These are phyloP conservation scores for Pichiaceae sp. DNA, from an alignment of 1,139 yeast genomes.

Conservation along the genomic window DNA sequence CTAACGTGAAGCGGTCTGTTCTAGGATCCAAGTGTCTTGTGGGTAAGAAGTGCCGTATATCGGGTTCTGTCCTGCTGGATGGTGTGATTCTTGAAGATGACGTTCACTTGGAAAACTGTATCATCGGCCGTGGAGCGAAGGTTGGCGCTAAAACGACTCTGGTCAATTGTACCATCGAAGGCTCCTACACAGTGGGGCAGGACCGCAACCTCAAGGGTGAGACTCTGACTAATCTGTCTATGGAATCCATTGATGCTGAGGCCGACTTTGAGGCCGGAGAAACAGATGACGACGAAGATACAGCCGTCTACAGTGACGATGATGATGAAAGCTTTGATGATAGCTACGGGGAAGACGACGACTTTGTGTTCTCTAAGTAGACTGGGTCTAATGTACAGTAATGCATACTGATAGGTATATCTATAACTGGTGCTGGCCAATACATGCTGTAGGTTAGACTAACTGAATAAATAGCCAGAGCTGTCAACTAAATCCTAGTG, in stretches of 20 bases:
- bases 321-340: slow-evolving; percentile 14
- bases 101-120: slow-evolving; percentile 78
- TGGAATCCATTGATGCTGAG: slow-evolving; percentile 31
- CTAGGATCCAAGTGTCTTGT: slow-evolving; percentile 70
- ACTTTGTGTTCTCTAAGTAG: slow-evolving; percentile 7
- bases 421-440: too few relatives aligned
- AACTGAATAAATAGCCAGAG: too few relatives aligned
- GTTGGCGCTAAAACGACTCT: slow-evolving; percentile 55
- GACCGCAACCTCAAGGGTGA: slow-evolving; percentile 76
- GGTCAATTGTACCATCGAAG: slow-evolving; percentile 79
- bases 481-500: too few relatives aligned
- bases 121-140: slow-evolving; percentile 62
- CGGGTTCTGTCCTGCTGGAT: slow-evolving; percentile 76
- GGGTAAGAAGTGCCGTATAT: slow-evolving; percentile 81
- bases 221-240: slow-evolving; percentile 56
- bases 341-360: slow-evolving; percentile 18
- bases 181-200: slow-evolving; percentile 56
- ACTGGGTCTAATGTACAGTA: too few relatives aligned
- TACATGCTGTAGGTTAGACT: too few relatives aligned
- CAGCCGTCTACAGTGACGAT: slow-evolving; percentile 25
- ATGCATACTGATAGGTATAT: too few relatives aligned
- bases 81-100: slow-evolving; percentile 74
- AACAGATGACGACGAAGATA: slow-evolving; percentile 29
- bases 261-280: slow-evolving; percentile 21
- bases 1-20: slow-evolving; percentile 79